Evolutionary conservation across 768 basidiomycete species (phyloP), one percentile per base, ranked within the genome.

Genomic region (Polyporus arcularius): DNA sequence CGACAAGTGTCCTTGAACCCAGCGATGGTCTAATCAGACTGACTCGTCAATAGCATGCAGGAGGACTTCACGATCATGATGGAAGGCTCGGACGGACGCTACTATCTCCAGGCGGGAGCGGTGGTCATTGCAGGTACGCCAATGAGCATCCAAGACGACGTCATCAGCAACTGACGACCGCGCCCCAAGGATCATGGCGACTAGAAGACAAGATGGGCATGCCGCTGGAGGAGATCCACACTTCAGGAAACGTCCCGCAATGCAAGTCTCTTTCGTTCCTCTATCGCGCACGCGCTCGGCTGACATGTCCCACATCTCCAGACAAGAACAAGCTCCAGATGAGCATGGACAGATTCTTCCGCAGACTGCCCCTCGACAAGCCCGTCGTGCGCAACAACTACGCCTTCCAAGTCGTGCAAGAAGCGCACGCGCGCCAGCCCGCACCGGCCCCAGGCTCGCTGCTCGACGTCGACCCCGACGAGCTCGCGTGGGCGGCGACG

Each of bases 301-400:
- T 31, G 47, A 38, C 40, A 10, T 46, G 14, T 26, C 32, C 47
- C 55, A 26, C 21, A 26, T 39, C 49, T 46, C 42, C 46, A 62
- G 70, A 61, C 41, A 62, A 87, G 86, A 86, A 70, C 72, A 80
- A 68, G 82, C 77, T 91, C 38, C 80, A 89, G 59, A 73, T 72
- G 32, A 87, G 85, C 66, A 79, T 90, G 76, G 83, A 81, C 63
- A 82, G 88, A 52, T 92, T 87, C 77, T 89, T 92, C 78, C 81
- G 78, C 65, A 82, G 85, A 52, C 70, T 92, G 67, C 63, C 82
- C 30, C 78, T 88, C 47, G 84, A 88, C 71, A 86, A 88, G 71
- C 85, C 89, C 8, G 85, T 92, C 51, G 72, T 79, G 58, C 83
- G 91, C 53, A 87, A 87, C 74, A 92, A 92, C 72, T 90, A 87